phyloP scores from a whole-genome alignment of 1,139 yeast genomes.

The Pichia norvegensis region DNA sequence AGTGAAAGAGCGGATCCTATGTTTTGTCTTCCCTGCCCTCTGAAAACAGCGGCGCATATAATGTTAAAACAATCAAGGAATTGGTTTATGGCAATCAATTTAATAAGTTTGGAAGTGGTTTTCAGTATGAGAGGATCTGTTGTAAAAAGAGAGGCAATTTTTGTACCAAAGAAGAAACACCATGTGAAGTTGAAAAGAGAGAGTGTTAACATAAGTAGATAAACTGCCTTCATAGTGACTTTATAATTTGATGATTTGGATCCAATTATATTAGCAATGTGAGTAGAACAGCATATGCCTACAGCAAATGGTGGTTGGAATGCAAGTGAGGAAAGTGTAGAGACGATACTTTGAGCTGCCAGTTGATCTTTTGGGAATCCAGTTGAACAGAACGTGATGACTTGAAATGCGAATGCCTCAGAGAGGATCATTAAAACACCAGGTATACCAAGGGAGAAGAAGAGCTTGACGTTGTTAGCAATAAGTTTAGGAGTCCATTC shows the following conservation, averaged over 20 bases:
- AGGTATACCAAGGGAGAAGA: slow-evolving; percentile 63
- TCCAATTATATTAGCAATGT: slow-evolving; percentile 83
- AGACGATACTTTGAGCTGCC: slow-evolving; percentile 84
- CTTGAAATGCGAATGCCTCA: slow-evolving; percentile 79
- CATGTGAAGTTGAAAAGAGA: slow-evolving; percentile 40
- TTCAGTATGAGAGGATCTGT: slow-evolving; percentile 54
- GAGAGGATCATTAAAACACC: slow-evolving; percentile 83
- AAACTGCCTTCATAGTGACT: slow-evolving; percentile 52
- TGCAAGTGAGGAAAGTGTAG: slow-evolving; percentile 71
- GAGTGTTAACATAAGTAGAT: slow-evolving; percentile 36
- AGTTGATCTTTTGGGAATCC: slow-evolving; percentile 69
- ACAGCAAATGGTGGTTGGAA: slow-evolving; percentile 86
- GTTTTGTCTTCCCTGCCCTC: slow-evolving; percentile 84
- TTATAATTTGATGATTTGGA: slow-evolving; percentile 45
- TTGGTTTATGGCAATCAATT: slow-evolving; percentile 65
- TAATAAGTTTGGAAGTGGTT: slow-evolving; percentile 44
- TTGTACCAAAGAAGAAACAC: slow-evolving; percentile 43
- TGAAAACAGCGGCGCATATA: slow-evolving; percentile 70
- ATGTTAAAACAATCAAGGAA: slow-evolving; percentile 75
- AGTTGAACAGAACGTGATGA: slow-evolving; percentile 58
- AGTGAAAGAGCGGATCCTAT: slow-evolving; percentile 75
- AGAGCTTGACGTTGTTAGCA: slow-evolving; percentile 52
- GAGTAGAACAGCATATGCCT: slow-evolving; percentile 74
- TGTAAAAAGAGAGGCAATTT: slow-evolving; percentile 59
- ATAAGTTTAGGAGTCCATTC: slow-evolving; percentile 37